Evolutionary conservation across 139 green algal species (phyloP).

Genomic region (Coelastrella sp.): DNA sequence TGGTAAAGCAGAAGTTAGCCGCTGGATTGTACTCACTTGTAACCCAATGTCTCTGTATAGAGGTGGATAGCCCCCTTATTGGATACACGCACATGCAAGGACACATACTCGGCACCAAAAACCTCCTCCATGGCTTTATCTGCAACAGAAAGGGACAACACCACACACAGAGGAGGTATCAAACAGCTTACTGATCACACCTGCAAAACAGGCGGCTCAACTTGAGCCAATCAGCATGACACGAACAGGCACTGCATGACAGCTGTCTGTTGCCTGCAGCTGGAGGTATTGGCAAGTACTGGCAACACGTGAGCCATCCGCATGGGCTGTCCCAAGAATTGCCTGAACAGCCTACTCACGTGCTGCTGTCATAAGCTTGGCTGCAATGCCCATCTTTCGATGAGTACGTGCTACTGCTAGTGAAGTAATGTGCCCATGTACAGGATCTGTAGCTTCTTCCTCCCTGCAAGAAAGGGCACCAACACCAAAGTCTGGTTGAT

Average conservation of each 20-base stretch:
- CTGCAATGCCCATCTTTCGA: constrained; percentile 96
- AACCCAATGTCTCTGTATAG: constrained; percentile 95
- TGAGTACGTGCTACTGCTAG: constrained; percentile 95
- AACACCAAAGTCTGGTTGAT: background rate
- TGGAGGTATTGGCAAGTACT: too few species aligned
- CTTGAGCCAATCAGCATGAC: background rate
- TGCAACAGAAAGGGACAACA: constrained; percentile 51
- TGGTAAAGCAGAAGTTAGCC: too few species aligned
- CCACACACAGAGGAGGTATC: background rate
- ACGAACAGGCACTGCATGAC: background rate
- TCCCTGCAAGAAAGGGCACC: constrained; percentile 74
- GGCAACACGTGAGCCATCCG: too few species aligned
- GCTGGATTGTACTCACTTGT: constrained; percentile 76
- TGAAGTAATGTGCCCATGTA: constrained; percentile 98
- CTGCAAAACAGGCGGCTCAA: background rate
- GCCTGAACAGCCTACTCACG: too few species aligned
- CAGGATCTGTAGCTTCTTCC: constrained; percentile 80
- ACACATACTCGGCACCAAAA: constrained; percentile 96
- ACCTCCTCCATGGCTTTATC: constrained; percentile 93
- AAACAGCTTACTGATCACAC: background rate
- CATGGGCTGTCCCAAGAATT: too few species aligned
- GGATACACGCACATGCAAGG: constrained; percentile 95
- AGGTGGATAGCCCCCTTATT: constrained; percentile 97
- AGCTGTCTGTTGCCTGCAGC: background rate
- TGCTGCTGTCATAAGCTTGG: constrained; percentile 94